Percentiles rank a stretch among this genome's conserved stretches.
Evolutionary conservation across 2,329 filamentous ascomycete species (phyloP).

Genomic region (Fusarium hostae): DNA sequence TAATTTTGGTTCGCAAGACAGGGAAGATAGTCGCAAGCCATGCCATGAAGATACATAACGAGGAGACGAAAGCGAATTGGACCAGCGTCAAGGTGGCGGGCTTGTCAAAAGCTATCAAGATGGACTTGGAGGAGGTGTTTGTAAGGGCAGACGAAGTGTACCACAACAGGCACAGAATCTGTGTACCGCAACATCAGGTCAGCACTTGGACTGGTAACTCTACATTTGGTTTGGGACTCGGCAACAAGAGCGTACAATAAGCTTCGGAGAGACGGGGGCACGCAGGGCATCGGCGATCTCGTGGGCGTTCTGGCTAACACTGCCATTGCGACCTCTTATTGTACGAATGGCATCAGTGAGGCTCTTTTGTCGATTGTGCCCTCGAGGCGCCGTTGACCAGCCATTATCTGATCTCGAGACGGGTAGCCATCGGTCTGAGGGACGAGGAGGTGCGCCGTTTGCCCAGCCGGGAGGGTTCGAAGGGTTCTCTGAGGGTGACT

Average conservation of each 20-base stretch:
- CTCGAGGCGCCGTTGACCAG: slow-evolving; percentile 50
- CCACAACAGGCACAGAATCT: slow-evolving; percentile 91
- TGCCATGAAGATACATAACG: slow-evolving; percentile 84
- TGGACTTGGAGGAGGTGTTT: slow-evolving; percentile 97
- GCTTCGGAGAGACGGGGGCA: slow-evolving; percentile 86
- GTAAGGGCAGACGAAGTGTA: slow-evolving; percentile 95
- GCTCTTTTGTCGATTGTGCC: slow-evolving; percentile 83
- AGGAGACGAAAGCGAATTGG: slow-evolving; percentile 92
- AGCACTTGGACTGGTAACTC: slow-evolving; percentile 27
- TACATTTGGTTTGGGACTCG: slow-evolving; percentile 13
- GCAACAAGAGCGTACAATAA: slow-evolving; percentile 72
- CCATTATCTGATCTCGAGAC: slow-evolving; percentile 42
- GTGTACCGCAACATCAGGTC: slow-evolving; percentile 46
- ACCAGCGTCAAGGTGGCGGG: slow-evolving; percentile 91
- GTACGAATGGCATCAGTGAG: slow-evolving; percentile 87
- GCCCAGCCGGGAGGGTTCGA: slow-evolving; percentile 42
- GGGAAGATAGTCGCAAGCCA: slow-evolving; percentile 81
- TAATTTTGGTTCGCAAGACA: slow-evolving; percentile 74
- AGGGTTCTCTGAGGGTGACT: slow-evolving; percentile 45
- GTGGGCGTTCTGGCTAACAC: slow-evolving; percentile 91
- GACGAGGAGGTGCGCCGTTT: slow-evolving; percentile 46
- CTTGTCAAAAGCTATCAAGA: slow-evolving; percentile 89
- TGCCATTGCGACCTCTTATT: slow-evolving; percentile 82
- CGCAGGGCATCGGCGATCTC: slow-evolving; percentile 92
- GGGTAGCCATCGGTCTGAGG: slow-evolving; percentile 46